Percentiles rank a stretch among this genome's conserved stretches.
Conservation (phyloP, 2,329 filamentous ascomycete species). For the Escovopsis weberi region DNA sequence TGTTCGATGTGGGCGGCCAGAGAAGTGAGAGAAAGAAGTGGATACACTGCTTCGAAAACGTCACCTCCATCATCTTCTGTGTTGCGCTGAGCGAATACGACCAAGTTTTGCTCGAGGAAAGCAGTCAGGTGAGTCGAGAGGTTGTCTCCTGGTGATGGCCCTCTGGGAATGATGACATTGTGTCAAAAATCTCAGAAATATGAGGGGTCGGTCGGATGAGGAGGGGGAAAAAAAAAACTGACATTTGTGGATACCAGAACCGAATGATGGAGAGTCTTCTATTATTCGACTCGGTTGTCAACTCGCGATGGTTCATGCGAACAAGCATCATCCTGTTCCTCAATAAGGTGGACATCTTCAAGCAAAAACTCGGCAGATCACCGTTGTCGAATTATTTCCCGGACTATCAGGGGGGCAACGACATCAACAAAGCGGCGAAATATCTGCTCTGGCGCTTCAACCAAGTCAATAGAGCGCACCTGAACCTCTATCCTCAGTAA, state of each 20-base stretch:
- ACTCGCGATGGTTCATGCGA: slow-evolving; percentile 97
- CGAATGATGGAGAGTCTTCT: slow-evolving; percentile 98
- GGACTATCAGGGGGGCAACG: slow-evolving; percentile 93
- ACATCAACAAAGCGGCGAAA: slow-evolving; percentile 95
- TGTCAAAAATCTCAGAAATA: no score
- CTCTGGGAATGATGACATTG: no score
- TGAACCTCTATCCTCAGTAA: slow-evolving; percentile 96
- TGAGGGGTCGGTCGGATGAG: not conserved
- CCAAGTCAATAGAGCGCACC: slow-evolving; percentile 88
- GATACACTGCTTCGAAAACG: slow-evolving; percentile 99
- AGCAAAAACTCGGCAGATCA: slow-evolving; percentile 79
- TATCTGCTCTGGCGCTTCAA: slow-evolving; percentile 98
- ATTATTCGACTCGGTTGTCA: slow-evolving; percentile 95
- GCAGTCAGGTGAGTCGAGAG: slow-evolving; percentile 63
- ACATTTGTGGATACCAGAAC: slow-evolving; percentile 44
- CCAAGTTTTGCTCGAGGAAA: slow-evolving; percentile 90
- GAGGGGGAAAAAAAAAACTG: not conserved
- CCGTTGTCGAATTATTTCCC: slow-evolving; percentile 92
- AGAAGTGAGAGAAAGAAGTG: slow-evolving; percentile 97
- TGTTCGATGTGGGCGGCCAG: slow-evolving; percentile 98
- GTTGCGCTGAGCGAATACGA: slow-evolving; percentile 97
- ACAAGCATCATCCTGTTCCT: slow-evolving; percentile 98
- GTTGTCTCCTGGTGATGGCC: not conserved
- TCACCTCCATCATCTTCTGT: slow-evolving; percentile 98
- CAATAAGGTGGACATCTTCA: slow-evolving; percentile 98